These are phyloP conservation scores for Penicillium turbatum DNA, from an alignment of 495 filamentous ascomycete species.

Conservation along the genomic window DNA sequence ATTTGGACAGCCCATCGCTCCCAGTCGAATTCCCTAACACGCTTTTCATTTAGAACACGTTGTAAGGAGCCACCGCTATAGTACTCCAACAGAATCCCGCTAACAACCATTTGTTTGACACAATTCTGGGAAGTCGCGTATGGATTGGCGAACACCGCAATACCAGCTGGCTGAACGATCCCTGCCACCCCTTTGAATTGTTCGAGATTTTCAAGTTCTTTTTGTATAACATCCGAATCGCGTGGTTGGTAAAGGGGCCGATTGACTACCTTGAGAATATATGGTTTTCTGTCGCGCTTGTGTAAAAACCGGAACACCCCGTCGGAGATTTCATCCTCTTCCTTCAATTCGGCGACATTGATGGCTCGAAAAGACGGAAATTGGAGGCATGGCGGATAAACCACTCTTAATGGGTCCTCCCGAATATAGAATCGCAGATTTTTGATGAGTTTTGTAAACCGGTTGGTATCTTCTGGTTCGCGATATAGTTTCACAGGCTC, in stretches of 20 bases:
- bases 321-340: conserved; percentile 11
- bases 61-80: conserved; percentile 20
- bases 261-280: conserved; percentile 22
- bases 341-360: conserved; percentile 6
- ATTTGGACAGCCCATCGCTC: conserved; percentile 30
- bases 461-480: not conserved
- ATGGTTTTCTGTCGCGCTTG: not conserved
- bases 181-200: conserved; percentile 12
- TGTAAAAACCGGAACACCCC: conserved; percentile 16
- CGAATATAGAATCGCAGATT: conserved; percentile 10
- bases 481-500: not conserved
- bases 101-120: conserved; percentile 12
- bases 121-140: conserved; percentile 14
- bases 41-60: conserved; percentile 11
- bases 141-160: conserved; percentile 19
- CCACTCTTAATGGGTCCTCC: conserved; percentile 21
- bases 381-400: conserved; percentile 12
- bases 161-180: conserved; percentile 19
- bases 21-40: conserved; percentile 12
- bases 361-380: conserved; percentile 15
- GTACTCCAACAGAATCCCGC: conserved; percentile 16
- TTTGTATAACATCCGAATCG: conserved; percentile 18
- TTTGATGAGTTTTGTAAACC: not conserved
- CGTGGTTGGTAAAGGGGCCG: conserved; percentile 17
- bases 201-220: conserved; percentile 22